Evolutionary conservation across 371 early-diverging fungal species (phyloP), one percentile per base, ranked within the genome.

Genomic region (Sporodiniella umbellata): DNA sequence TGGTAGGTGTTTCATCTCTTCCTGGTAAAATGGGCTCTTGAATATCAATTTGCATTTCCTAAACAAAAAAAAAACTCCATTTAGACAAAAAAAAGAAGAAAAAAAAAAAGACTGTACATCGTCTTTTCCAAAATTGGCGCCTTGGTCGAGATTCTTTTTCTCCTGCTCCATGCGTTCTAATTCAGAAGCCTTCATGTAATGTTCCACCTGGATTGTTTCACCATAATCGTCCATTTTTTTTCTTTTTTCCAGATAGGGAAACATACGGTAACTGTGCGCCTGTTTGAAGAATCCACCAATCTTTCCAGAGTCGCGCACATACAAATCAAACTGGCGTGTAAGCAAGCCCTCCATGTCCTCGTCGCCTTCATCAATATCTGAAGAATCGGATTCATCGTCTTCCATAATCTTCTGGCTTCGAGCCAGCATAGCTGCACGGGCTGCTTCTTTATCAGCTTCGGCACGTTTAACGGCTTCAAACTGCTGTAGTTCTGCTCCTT

Each of bases 151-250:
- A 39, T 48, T 58, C 23, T 66, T 67, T 46, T 64, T 64, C 26
- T 61, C 74, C 26, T 55, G 37, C 21, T 69, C 65, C 35, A 66
- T 61, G 22, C 58, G 51, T 33, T 77, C 76, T 18, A 62, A 53
- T 12, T 81, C 80, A 0, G 80, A 70, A 0, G 77, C 75, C 38
- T 69, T 78, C 70, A 81, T 60, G 53, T 84, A 91, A 48, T 84
- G 80, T 28, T 87, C 86, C 3, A 81, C 68, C 58, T 90, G 88
- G 62, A 95, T 88, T 5, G 88, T 81, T 66, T 98, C 97, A 48
- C 98, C 97, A 77, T 96, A 98, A 53, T 96, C 96, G 55, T 96
- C 97, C 50, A 90, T 84, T 63, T 83, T 81, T 45, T 85, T 85
- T 48, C 86, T 70, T 42, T 81, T 79, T 53, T 96, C 96, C 7